Evolutionary conservation across 2,329 filamentous ascomycete genomes (phyloP).

Genomic region (Fusarium kyushuense): DNA sequence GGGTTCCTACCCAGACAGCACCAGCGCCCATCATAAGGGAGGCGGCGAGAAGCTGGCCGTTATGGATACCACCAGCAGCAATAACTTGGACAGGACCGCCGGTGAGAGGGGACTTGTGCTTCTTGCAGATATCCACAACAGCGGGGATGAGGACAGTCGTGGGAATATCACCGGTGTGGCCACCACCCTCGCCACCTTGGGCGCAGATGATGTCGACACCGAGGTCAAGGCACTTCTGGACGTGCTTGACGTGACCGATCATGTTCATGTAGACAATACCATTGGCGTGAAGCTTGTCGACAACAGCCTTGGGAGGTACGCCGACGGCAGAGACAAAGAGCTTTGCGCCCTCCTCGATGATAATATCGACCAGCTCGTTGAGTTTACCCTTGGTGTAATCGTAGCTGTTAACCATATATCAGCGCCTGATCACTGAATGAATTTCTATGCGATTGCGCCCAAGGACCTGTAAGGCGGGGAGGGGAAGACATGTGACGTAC

Average conservation of each 20-base stretch:
- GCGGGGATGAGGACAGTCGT: conserved; percentile 93
- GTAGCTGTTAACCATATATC: conserved; percentile 72
- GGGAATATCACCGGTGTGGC: conserved; percentile 94
- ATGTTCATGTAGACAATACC: conserved; percentile 99
- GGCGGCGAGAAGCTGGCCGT: conserved; percentile 89
- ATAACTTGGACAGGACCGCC: conserved; percentile 90
- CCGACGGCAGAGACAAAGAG: conserved; percentile 98
- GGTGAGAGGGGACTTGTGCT: conserved; percentile 87
- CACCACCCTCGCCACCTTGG: conserved; percentile 96
- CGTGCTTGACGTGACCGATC: conserved; percentile 99
- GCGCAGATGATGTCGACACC: conserved; percentile 98
- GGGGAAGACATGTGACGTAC: conserved; percentile 53
- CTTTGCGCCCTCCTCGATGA: conserved; percentile 90
- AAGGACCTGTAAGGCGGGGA: background rate
- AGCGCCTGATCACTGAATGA: conserved; percentile 9
- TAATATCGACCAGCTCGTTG: conserved; percentile 86
- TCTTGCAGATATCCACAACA: conserved; percentile 83
- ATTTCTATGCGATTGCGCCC: conserved; percentile 42
- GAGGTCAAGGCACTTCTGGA: conserved; percentile 91
- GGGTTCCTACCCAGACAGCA: conserved; percentile 96
- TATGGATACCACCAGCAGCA: conserved; percentile 93
- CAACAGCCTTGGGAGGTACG: conserved; percentile 87
- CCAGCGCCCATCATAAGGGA: conserved; percentile 91
- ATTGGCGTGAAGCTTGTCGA: conserved; percentile 88
- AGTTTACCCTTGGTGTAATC: conserved; percentile 99